Percentiles rank a stretch among this genome's conserved stretches.
These are phyloP conservation scores for Penicillium aurantiogriseum DNA, from an alignment of 2,329 filamentous ascomycete genomes.

Conservation along the genomic window DNA sequence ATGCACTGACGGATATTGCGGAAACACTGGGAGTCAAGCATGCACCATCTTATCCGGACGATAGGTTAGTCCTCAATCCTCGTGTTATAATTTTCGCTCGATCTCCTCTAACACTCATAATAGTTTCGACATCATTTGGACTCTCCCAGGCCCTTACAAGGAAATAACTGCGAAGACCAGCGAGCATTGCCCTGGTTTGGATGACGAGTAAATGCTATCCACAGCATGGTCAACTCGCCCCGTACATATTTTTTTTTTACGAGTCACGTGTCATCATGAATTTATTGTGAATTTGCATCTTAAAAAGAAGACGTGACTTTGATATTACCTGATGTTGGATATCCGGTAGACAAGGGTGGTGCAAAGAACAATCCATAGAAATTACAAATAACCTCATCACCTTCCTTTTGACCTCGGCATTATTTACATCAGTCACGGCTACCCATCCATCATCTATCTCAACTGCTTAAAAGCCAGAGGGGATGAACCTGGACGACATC, in stretches of 20 bases:
- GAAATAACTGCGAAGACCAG: conserved; percentile 48
- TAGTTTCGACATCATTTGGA: conserved; percentile 58
- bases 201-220: conserved; percentile 26
- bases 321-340: background rate
- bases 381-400: background rate
- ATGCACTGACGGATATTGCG: conserved; percentile 53
- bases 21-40: conserved; percentile 52
- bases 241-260: background rate
- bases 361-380: background rate
- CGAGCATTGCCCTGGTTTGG: conserved; percentile 57
- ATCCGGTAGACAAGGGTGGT: background rate
- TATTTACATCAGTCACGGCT: background rate
- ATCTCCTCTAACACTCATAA: background rate
- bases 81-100: background rate
- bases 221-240: background rate
- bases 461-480: no score
- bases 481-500: no score
- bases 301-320: background rate
- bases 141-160: conserved; percentile 52
- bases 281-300: background rate
- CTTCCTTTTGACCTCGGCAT: background rate
- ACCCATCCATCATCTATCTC: no score
- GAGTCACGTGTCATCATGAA: background rate
- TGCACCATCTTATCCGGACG: conserved; percentile 52
- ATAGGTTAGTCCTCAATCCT: conserved; percentile 35